phyloP scores from a whole-genome alignment of 805 yeast genomes.

The Schwanniomyces pseudopolymorphus region DNA sequence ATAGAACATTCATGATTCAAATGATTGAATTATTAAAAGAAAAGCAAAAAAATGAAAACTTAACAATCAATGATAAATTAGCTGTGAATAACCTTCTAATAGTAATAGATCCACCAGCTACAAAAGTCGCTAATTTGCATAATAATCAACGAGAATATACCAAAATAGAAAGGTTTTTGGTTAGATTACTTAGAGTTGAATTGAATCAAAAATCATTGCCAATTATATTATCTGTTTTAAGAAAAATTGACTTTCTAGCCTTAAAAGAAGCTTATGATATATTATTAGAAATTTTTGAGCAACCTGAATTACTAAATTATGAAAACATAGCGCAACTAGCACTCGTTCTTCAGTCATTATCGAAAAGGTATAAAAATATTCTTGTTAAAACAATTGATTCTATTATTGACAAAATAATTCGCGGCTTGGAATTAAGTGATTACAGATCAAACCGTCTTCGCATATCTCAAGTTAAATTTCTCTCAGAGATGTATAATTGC shows the following conservation, averaged over 20 bases:
- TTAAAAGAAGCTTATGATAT: slow-evolving; percentile 30
- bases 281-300: slow-evolving; percentile 45
- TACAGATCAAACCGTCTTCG: slow-evolving; percentile 60
- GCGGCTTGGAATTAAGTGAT: slow-evolving; percentile 66
- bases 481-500: slow-evolving; percentile 56
- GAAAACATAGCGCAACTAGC: slow-evolving; percentile 55
- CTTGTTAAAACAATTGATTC: slow-evolving; percentile 55
- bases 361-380: slow-evolving; percentile 37
- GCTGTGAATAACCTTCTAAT: slow-evolving; percentile 58
- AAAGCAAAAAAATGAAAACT: slow-evolving; percentile 46
- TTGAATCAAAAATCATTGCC: slow-evolving; percentile 34
- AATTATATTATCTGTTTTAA: slow-evolving; percentile 25
- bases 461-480: slow-evolving; percentile 57
- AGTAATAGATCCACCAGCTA: slow-evolving; percentile 55
- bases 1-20: slow-evolving; percentile 56
- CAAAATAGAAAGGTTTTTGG: slow-evolving; percentile 39
- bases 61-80: slow-evolving; percentile 55
- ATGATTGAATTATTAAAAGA: slow-evolving; percentile 58
- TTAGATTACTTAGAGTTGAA: slow-evolving; percentile 50
- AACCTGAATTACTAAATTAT: slow-evolving; percentile 61
- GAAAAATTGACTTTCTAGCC: slow-evolving; percentile 48
- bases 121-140: slow-evolving; percentile 27
- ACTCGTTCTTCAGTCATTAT: slow-evolving; percentile 33
- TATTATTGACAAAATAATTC: slow-evolving; percentile 57
- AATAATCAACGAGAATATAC: slow-evolving; percentile 7